These are phyloP conservation scores for Epichloe sp. DNA, from an alignment of 2,329 filamentous ascomycete genomes.

Conservation along the genomic window DNA sequence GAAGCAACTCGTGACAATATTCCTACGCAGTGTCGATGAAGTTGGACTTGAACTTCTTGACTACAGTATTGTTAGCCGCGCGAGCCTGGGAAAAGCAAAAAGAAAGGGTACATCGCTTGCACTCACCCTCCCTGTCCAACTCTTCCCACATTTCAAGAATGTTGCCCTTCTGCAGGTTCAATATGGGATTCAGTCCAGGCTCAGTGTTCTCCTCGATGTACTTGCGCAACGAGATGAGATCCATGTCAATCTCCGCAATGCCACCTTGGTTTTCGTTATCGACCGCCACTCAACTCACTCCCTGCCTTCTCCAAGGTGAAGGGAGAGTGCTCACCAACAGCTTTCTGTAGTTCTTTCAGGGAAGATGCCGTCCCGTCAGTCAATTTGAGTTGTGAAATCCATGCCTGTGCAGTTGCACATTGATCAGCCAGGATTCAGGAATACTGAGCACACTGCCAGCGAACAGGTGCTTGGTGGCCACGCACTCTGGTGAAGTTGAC, in stretches of 20 bases:
- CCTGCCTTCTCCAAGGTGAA: neutral
- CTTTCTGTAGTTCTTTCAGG: neutral
- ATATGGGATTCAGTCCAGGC: neutral
- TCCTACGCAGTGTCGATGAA: neutral
- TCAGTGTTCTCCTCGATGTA: neutral
- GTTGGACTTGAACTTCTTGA: no score
- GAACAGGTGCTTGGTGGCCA: neutral
- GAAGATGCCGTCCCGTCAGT: neutral
- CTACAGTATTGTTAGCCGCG: neutral
- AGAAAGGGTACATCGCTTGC: no score
- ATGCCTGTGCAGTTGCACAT: neutral
- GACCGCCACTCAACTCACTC: neutral
- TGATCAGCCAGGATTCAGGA: no score
- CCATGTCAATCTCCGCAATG: neutral
- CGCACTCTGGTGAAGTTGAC: neutral
- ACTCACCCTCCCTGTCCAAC: neutral
- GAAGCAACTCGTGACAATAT: neutral
- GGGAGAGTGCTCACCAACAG: neutral
- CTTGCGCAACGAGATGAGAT: neutral
- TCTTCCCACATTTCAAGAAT: neutral
- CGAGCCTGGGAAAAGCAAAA: no score
- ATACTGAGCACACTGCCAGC: neutral
- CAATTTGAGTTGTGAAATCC: neutral
- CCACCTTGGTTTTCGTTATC: neutral
- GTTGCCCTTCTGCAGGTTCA: neutral